Base-by-base conservation (phyloP, 108 stramenopile species). In the Cyclotella sp. region DNA sequence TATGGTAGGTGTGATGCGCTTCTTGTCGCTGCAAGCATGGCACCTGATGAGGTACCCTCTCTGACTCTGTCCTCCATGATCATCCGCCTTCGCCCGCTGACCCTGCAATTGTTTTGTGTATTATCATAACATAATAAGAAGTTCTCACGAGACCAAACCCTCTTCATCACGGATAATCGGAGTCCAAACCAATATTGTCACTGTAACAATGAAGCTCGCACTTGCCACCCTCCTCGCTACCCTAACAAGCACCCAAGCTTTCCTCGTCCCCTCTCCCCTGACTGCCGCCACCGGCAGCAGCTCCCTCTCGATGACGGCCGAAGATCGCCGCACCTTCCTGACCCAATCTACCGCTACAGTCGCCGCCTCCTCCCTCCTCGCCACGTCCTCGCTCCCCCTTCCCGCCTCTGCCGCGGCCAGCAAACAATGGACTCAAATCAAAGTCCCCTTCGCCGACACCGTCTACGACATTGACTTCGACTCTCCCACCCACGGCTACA, bases 391-490 rank as follows among this genome's bases (percentile, higher is more conserved):
- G 54, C 39, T 67, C 29, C 51, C 29, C 18, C 63, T 67, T 3
- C 88, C 91, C 22, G 89, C 90, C 42, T 60, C 81, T n/a, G 90
- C 90, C 68, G 93, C 90, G 9, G 73, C 90, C 43, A 65, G 81
- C 6, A 74, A 80, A 73, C 82, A 83, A 73, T 98, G 97, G 97
- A 81, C 65, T 30, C 86, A 87, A 59, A 83, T 98, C 41, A 64
- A 69, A 24, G 62, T 98, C 18, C 97, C 97, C 29, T 93, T 97
- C 62, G 82, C 85, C 2, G 94, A 96, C 42, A 97, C 97, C 14
- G 82, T 98, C 24, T 98, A 91, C 79, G 98, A 97, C 85, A 95
- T 98, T 73, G 95, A 93, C 72, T 98, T 98, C 74, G 97, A 98
- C 77, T 90, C 88, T 27, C 69, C 84, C 21, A 76, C 83, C n/a